phyloP scores from a whole-genome alignment of 2,329 filamentous ascomycete genomes.

The Alternaria panax region DNA sequence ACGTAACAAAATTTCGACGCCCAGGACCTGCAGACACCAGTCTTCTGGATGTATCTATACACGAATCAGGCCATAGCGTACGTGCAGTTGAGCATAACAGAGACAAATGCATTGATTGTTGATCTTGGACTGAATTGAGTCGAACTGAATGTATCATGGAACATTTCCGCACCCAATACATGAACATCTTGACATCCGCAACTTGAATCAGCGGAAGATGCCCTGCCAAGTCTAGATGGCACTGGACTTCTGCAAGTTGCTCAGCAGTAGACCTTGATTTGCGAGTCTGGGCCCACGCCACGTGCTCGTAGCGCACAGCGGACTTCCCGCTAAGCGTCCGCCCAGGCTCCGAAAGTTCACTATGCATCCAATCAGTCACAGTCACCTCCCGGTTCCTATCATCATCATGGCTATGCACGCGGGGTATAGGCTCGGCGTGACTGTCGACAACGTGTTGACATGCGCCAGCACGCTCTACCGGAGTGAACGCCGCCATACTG shows the following conservation, averaged over 20 bases:
- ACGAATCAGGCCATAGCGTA: background rate
- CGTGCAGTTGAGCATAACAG: background rate
- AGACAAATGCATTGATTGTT: background rate
- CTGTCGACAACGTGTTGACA: background rate
- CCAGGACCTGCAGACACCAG: background rate
- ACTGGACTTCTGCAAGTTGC: constrained; percentile 7
- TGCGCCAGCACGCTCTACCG: background rate
- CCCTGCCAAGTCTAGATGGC: constrained; percentile 5
- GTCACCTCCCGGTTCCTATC: constrained; percentile 4
- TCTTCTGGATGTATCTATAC: background rate
- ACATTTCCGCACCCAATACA: constrained; percentile 5
- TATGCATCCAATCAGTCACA: background rate
- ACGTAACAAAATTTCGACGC: background rate
- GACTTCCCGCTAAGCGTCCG: constrained; percentile 10
- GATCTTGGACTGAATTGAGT: background rate
- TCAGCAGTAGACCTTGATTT: background rate
- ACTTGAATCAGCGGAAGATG: constrained; percentile 3
- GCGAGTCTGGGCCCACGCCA: constrained; percentile 21
- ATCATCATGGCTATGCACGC: constrained; percentile 1
- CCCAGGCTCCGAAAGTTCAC: constrained; percentile 9
- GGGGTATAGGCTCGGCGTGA: constrained; percentile 11
- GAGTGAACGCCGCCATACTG: constrained; percentile 11
- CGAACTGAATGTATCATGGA: background rate
- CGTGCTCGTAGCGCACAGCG: constrained; percentile 11
- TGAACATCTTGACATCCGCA: background rate